These are phyloP conservation scores for Leishmania braziliensis DNA, from an alignment of 208 protist species.

Conservation along the genomic window DNA sequence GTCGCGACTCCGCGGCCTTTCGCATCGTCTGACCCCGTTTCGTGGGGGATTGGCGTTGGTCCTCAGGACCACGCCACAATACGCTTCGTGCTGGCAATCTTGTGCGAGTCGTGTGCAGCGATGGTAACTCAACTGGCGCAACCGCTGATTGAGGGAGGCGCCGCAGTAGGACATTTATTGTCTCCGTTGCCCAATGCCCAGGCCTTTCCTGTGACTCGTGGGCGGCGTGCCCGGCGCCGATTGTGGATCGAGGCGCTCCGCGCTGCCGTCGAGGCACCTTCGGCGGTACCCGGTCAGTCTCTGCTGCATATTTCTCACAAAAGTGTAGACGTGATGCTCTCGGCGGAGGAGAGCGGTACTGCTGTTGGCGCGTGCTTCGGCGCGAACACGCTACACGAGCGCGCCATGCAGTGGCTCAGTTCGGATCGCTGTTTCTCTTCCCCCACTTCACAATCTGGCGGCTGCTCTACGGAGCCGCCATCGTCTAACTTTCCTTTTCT, in stretches of 20 bases:
- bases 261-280: slow-evolving; percentile 8
- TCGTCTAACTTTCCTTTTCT: not conserved
- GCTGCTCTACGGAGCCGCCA: not conserved
- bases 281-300: not conserved
- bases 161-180: not conserved
- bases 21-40: not conserved
- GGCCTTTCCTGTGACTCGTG: slow-evolving; percentile 4
- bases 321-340: not conserved
- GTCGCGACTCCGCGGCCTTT: not conserved
- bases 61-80: slow-evolving; percentile 13
- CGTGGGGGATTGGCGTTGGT: not conserved
- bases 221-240: slow-evolving; percentile 33
- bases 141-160: slow-evolving; percentile 17
- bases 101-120: slow-evolving; percentile 39
- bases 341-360: not conserved
- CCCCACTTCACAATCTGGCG: not conserved
- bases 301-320: slow-evolving; percentile 37
- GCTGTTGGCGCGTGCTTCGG: not conserved
- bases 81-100: slow-evolving; percentile 32
- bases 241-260: slow-evolving; percentile 41
- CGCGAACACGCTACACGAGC: not conserved
- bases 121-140: slow-evolving; percentile 34
- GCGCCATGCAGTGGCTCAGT: not conserved
- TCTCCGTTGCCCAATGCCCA: not conserved
- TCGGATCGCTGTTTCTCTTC: not conserved